phyloP scores from a whole-genome alignment of 768 basidiomycete species.

The Lactifluus rugatus region DNA sequence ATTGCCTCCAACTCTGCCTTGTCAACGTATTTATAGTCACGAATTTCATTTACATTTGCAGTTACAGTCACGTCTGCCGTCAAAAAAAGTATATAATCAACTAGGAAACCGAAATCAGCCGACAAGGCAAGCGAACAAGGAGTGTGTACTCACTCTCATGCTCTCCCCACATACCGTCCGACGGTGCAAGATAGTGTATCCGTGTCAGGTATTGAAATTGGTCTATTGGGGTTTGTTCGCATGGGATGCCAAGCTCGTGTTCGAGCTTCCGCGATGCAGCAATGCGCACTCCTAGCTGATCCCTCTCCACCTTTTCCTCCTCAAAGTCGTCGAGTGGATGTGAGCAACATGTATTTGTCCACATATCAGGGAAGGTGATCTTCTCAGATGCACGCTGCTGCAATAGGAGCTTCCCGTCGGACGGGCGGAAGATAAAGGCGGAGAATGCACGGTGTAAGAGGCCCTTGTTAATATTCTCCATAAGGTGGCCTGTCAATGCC shows the following conservation, averaged over 20 bases:
- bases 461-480: constrained; percentile 92
- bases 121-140: not conserved
- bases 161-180: constrained; percentile 90
- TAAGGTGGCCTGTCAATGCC: constrained; percentile 68
- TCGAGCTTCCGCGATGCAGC: constrained; percentile 95
- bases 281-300: constrained; percentile 73
- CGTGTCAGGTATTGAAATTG: constrained; percentile 90
- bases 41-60: constrained; percentile 86
- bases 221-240: constrained; percentile 63
- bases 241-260: constrained; percentile 92
- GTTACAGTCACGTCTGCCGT: constrained; percentile 78
- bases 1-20: constrained; percentile 84
- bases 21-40: constrained; percentile 82
- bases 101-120: constrained; percentile 32
- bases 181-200: constrained; percentile 96
- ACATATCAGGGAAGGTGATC: constrained; percentile 99
- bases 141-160: constrained; percentile 67
- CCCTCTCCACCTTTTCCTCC: constrained; percentile 63
- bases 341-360: constrained; percentile 99
- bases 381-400: constrained; percentile 97
- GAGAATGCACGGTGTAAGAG: constrained; percentile 97
- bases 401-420: constrained; percentile 84
- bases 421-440: constrained; percentile 90
- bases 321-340: constrained; percentile 93
- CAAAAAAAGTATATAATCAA: constrained; percentile 95